A percentile compares a stretch with the other conserved stretches of the same genome.
phyloP scores from a whole-genome alignment of 2,329 filamentous ascomycete species.

The Penicillium sp. region DNA sequence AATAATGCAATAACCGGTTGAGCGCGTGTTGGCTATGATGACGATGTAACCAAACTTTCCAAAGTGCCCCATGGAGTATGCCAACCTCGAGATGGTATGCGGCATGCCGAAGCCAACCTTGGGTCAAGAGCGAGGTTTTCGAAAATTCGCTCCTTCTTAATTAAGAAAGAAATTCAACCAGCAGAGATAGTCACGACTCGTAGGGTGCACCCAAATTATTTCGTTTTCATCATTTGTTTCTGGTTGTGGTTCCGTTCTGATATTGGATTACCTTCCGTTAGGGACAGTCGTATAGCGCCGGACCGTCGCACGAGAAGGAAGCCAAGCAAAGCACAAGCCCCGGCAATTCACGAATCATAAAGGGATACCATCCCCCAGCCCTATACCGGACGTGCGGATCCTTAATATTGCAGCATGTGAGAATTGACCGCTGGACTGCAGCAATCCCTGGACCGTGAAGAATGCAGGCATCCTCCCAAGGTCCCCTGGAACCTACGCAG shows the following conservation, averaged over 20 bases:
- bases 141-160: background rate
- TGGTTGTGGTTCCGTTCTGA: too few species aligned
- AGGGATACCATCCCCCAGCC: background rate
- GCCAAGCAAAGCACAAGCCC: background rate
- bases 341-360: background rate
- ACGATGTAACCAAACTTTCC: constrained; percentile 14
- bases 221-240: too few species aligned
- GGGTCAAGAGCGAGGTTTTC: background rate
- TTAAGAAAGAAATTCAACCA: too few species aligned
- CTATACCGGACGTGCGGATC: background rate
- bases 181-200: too few species aligned
- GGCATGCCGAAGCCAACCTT: background rate
- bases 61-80: background rate
- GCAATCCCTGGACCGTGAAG: background rate
- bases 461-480: constrained; percentile 1
- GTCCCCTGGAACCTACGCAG: background rate
- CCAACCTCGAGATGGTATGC: constrained; percentile 12
- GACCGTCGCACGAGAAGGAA: background rate
- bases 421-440: background rate
- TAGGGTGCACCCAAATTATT: too few species aligned
- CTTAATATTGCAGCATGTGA: too few species aligned
- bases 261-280: too few species aligned
- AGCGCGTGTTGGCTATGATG: background rate
- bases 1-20: constrained; percentile 10
- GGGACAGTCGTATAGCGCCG: too few species aligned